Conservation (phyloP, 2,329 filamentous ascomycete species). For the Cryphonectria nitschkei region DNA sequence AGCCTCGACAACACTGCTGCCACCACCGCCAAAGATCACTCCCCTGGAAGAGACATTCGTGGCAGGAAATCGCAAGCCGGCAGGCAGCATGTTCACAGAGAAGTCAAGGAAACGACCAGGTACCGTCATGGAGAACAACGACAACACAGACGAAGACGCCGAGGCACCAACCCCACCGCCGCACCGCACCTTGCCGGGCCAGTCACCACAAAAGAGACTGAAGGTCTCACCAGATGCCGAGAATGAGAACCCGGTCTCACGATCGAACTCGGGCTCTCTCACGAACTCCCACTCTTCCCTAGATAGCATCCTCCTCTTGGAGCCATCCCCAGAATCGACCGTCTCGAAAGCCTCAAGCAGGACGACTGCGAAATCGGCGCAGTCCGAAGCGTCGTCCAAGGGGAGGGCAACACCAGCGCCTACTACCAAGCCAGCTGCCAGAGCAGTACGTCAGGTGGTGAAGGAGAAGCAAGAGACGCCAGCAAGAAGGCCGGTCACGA, state of each 20-base stretch:
- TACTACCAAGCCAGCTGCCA: slow-evolving; percentile 14
- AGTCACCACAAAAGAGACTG: slow-evolving; percentile 39
- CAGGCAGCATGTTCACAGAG: slow-evolving; percentile 53
- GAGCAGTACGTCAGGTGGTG: background rate
- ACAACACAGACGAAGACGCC: slow-evolving; percentile 47
- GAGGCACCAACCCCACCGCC: slow-evolving; percentile 42
- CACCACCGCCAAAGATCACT: slow-evolving; percentile 51
- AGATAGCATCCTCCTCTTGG: slow-evolving; percentile 33
- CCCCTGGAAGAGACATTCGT: slow-evolving; percentile 57
- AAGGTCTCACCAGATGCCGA: slow-evolving; percentile 29
- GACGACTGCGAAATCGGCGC: slow-evolving; percentile 13
- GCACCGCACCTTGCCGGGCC: slow-evolving; percentile 36
- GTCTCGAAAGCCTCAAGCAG: slow-evolving; percentile 25
- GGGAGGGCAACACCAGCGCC: slow-evolving; percentile 17
- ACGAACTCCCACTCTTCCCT: slow-evolving; percentile 34
- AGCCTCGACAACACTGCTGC: slow-evolving; percentile 48
- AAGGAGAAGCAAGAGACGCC: slow-evolving; percentile 16
- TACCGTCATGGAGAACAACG: slow-evolving; percentile 55
- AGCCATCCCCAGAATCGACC: slow-evolving; percentile 15
- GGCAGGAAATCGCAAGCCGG: slow-evolving; percentile 51
- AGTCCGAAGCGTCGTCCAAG: slow-evolving; percentile 14
- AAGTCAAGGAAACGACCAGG: slow-evolving; percentile 39
- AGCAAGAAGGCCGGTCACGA: slow-evolving; percentile 12
- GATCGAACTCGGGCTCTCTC: slow-evolving; percentile 30
- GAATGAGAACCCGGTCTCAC: slow-evolving; percentile 21